Conservation (phyloP, 345 rosid genomes). For the Eucalyptus guilfoylei region DNA sequence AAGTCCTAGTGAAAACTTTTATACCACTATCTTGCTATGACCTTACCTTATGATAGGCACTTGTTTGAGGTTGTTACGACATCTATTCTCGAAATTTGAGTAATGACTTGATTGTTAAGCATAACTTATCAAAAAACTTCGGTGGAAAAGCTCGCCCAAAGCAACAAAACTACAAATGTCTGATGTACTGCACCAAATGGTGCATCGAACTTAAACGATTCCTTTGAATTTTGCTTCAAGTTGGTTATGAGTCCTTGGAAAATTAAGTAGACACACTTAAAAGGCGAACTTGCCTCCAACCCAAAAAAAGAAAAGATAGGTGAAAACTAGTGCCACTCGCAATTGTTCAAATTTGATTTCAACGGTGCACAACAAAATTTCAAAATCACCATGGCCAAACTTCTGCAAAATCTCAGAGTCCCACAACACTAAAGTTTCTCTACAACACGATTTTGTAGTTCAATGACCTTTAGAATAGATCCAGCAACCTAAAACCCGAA, state of each 20-base stretch:
- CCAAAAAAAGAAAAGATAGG: neutral
- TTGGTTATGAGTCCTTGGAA: neutral
- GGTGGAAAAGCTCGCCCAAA: neutral
- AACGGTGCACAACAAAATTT: neutral
- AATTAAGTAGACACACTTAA: neutral
- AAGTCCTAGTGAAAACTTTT: neutral
- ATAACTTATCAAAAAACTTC: neutral
- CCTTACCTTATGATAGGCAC: neutral
- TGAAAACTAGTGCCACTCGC: neutral
- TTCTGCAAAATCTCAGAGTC: neutral
- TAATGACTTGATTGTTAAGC: neutral
- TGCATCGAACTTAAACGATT: neutral
- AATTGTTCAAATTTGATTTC: neutral
- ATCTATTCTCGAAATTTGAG: neutral
- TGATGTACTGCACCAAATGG: accelerated
- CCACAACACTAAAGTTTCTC: neutral
- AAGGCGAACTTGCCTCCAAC: accelerated
- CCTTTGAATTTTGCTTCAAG: neutral
- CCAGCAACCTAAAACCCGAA: neutral
- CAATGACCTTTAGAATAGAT: neutral
- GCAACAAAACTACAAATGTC: neutral
- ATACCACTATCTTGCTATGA: neutral
- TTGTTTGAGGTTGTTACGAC: neutral
- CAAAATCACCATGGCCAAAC: neutral
- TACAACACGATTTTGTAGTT: neutral